These are phyloP conservation scores for Yamadazyma membranifaciens DNA, from an alignment of 1,139 yeast genomes.

Conservation along the genomic window DNA sequence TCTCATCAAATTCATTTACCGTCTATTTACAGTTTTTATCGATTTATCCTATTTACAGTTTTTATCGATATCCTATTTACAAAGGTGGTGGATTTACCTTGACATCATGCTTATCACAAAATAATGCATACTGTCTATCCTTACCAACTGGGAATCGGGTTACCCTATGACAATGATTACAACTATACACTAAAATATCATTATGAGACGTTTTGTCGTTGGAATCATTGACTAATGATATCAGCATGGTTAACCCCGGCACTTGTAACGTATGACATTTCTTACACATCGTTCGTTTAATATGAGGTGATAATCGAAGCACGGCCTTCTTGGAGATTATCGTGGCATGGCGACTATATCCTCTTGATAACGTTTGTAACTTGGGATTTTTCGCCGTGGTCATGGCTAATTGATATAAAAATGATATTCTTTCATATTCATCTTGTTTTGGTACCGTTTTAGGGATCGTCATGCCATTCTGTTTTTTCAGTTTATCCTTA, in stretches of 20 bases:
- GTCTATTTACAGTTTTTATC: too few relatives aligned
- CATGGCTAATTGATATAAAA: conserved; percentile 51
- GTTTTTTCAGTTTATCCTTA: conserved; percentile 9
- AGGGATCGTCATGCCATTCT: neutral
- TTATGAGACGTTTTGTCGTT: conserved; percentile 22
- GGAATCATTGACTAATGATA: conserved; percentile 29
- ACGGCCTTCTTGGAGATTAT: conserved; percentile 63
- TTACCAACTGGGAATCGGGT: conserved; percentile 38
- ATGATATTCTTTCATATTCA: conserved; percentile 57
- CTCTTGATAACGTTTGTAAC: conserved; percentile 42
- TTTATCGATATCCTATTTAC: too few relatives aligned
- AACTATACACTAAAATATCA: conserved; percentile 33
- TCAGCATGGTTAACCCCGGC: conserved; percentile 44
- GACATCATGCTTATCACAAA: conserved; percentile 24
- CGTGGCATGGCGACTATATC: conserved; percentile 45
- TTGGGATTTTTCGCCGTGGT: conserved; percentile 22
- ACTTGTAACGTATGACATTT: conserved; percentile 48
- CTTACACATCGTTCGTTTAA: conserved; percentile 65
- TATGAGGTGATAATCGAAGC: conserved; percentile 54
- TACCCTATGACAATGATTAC: conserved; percentile 23
- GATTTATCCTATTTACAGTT: too few relatives aligned
- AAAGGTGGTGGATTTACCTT: too few relatives aligned
- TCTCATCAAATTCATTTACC: too few relatives aligned
- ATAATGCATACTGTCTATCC: conserved; percentile 26
- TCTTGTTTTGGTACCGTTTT: conserved; percentile 50